Evolutionary conservation across 2,329 filamentous ascomycete species (phyloP).

Genomic region (Rhinocladiella similis): DNA sequence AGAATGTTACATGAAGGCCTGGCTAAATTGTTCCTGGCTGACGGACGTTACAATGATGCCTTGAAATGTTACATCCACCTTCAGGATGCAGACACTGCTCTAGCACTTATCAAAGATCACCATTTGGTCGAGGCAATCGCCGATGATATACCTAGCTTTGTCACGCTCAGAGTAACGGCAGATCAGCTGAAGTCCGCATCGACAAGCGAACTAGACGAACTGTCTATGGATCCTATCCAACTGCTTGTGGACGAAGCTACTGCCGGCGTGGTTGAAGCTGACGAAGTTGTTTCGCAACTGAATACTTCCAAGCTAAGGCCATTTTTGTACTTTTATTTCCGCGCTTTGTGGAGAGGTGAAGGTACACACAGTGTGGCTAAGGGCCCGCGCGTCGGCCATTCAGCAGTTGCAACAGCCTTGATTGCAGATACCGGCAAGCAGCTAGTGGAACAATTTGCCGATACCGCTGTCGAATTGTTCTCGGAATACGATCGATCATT

Average conservation of each 20-base stretch:
- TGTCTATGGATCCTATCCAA: conserved; percentile 79
- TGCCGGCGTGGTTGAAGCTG: conserved; percentile 78
- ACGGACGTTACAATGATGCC: conserved; percentile 78
- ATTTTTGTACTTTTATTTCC: conserved; percentile 91
- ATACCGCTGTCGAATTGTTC: conserved; percentile 83
- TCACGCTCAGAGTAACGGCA: conserved; percentile 79
- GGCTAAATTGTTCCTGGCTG: conserved; percentile 79
- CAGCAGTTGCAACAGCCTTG: conserved; percentile 42
- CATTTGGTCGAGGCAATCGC: conserved; percentile 86
- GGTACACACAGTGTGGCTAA: conserved; percentile 36
- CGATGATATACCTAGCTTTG: conserved; percentile 87
- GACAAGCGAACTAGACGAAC: conserved; percentile 70
- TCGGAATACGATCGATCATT: conserved; percentile 77
- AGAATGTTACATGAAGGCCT: conserved; percentile 82
- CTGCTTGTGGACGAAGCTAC: conserved; percentile 89
- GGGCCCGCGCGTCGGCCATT: conserved; percentile 37
- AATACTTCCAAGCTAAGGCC: conserved; percentile 65
- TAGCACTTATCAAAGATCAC: conserved; percentile 80
- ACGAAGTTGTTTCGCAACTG: conserved; percentile 76
- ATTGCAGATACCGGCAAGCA: conserved; percentile 60
- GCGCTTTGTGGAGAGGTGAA: conserved; percentile 78
- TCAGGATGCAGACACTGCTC: conserved; percentile 87
- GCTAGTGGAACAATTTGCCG: conserved; percentile 82
- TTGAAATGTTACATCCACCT: conserved; percentile 85
- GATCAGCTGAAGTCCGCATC: conserved; percentile 67